Evolutionary conservation across 441 rosid genomes (phyloP).

Genomic region (Gossypium schwendimanii): DNA sequence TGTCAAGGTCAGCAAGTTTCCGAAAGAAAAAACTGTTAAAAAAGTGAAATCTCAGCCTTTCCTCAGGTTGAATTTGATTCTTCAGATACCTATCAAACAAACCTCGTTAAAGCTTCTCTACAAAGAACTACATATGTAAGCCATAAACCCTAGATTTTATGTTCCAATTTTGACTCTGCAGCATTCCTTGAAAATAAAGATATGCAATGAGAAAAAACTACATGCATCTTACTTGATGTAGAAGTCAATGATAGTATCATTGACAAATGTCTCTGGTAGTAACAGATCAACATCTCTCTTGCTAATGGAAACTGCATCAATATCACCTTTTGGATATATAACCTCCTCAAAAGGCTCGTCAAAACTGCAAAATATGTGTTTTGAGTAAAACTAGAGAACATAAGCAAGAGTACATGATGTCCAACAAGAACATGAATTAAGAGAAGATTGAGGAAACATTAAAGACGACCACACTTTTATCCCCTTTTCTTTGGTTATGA

Average conservation of each 20-base stretch:
- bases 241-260: slow-evolving; percentile 74
- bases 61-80: slow-evolving; percentile 47
- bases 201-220: background rate
- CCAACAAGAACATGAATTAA: slow-evolving; percentile 5
- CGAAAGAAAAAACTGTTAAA: slow-evolving; percentile 77
- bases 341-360: slow-evolving; percentile 75
- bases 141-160: background rate
- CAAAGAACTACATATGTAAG: background rate
- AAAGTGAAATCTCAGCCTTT: slow-evolving; percentile 53
- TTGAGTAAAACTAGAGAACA: slow-evolving; percentile 6
- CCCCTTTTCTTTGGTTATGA: background rate
- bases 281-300: slow-evolving; percentile 67
- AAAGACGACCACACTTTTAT: background rate
- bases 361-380: slow-evolving; percentile 49
- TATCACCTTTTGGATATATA: slow-evolving; percentile 59
- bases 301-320: slow-evolving; percentile 57
- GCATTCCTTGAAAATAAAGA: background rate
- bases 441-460: background rate
- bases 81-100: slow-evolving; percentile 49
- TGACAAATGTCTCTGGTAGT: slow-evolving; percentile 67
- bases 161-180: background rate
- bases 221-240: slow-evolving; percentile 48
- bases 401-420: background rate
- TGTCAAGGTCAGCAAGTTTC: slow-evolving; percentile 76
- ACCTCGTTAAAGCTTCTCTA: background rate